phyloP scores from a whole-genome alignment of 345 rosid species.

The Raphanus raphanistrum region DNA sequence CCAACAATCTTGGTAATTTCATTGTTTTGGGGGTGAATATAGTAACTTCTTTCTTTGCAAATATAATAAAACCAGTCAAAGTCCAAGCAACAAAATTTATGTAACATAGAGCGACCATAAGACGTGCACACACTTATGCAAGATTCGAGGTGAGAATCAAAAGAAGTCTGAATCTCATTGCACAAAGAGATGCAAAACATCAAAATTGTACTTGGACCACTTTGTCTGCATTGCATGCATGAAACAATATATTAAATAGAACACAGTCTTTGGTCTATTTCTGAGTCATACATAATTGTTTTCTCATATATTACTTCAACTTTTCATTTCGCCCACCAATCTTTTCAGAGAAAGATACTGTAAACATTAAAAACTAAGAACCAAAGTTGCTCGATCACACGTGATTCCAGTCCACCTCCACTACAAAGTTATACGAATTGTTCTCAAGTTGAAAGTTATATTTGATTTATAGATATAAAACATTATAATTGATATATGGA shows the following conservation, averaged over 20 bases:
- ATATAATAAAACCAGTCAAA: constrained; percentile 20
- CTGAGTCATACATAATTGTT: constrained; percentile 11
- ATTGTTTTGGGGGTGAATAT: neutral
- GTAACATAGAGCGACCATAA: constrained; percentile 11
- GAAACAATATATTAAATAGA: constrained; percentile 14
- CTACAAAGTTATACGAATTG: constrained; percentile 10
- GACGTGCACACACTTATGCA: constrained; percentile 6
- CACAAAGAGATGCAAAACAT: constrained; percentile 37
- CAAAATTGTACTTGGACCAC: constrained; percentile 36
- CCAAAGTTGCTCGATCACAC: constrained; percentile 33
- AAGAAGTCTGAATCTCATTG: constrained; percentile 30
- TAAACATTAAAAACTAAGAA: constrained; percentile 9
- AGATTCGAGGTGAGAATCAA: constrained; percentile 5
- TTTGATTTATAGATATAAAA: neutral
- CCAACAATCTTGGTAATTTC: neutral
- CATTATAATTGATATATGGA: neutral
- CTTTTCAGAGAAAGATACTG: constrained; percentile 32
- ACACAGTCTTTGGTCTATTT: constrained; percentile 19
- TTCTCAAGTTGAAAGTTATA: neutral
- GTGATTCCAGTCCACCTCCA: constrained; percentile 36
- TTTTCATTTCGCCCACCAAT: constrained; percentile 29
- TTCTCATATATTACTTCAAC: constrained; percentile 30
- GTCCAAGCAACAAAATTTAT: constrained; percentile 9
- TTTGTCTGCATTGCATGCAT: constrained; percentile 24
- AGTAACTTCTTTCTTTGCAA: neutral